Percentiles rank a stretch among this genome's conserved stretches.
phyloP scores from a whole-genome alignment of 83 land plant genomes.

The Thuja plicata region DNA sequence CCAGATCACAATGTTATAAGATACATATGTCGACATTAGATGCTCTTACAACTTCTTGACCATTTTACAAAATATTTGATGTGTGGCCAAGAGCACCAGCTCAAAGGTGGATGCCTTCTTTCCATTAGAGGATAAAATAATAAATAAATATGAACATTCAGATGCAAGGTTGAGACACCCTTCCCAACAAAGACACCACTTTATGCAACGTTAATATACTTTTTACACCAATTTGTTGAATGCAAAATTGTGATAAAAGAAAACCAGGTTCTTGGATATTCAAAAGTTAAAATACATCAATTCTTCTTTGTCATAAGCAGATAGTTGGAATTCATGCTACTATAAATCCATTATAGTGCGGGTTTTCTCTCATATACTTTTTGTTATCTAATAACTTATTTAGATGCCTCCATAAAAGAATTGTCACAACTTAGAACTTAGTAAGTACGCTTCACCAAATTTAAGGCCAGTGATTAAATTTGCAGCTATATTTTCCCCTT shows the following conservation, averaged over 20 bases:
- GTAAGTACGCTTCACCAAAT: background rate
- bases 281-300: background rate
- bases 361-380: background rate
- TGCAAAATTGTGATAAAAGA: background rate
- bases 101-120: no score
- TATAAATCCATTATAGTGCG: background rate
- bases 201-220: background rate
- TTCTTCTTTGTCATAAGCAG: background rate
- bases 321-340: background rate
- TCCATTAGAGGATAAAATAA: no score
- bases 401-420: background rate
- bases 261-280: background rate
- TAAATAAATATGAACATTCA: no score
- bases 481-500: background rate
- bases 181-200: no score
- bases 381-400: background rate
- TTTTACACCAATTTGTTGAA: background rate
- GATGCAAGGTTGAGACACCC: no score
- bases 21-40: no score
- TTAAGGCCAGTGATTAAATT: background rate
- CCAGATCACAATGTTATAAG: no score
- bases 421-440: background rate
- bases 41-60: no score
- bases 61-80: no score
- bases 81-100: no score